A percentile compares a stretch with the other conserved stretches of the same genome.
These are phyloP conservation scores for Penicillium manginii DNA, from an alignment of 495 filamentous ascomycete genomes.

Conservation along the genomic window DNA sequence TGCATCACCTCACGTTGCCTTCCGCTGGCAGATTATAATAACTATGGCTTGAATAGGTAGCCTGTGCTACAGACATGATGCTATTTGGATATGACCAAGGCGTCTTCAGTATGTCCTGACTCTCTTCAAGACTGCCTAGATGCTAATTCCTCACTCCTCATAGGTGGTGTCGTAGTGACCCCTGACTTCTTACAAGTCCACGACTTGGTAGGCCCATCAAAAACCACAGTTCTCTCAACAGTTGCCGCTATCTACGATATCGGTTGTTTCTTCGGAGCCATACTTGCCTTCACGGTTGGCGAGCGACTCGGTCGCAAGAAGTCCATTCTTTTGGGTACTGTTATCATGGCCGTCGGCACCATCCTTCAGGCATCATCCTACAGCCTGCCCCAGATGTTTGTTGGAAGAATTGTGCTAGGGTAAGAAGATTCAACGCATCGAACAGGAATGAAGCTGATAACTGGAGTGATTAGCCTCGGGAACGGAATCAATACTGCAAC, in stretches of 20 bases:
- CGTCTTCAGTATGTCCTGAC: conserved; percentile 5
- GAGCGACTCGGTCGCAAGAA: conserved; percentile 3
- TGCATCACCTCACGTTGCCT: not conserved
- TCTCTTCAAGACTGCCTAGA: no score
- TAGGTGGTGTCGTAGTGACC: conserved; percentile 5
- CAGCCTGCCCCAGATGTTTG: not conserved
- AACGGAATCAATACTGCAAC: conserved; percentile 5
- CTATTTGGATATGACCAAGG: conserved; percentile 10
- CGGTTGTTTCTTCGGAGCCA: conserved; percentile 9
- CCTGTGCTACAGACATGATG: conserved; percentile 9
- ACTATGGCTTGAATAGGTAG: not conserved
- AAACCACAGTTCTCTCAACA: conserved; percentile 6
- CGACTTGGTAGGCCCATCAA: conserved; percentile 1
- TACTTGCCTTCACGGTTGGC: conserved; percentile 4
- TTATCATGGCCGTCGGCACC: conserved; percentile 3
- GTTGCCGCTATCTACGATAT: conserved; percentile 6
- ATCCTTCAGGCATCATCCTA: conserved; percentile 3
- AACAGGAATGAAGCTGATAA: not conserved
- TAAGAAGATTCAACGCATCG: not conserved
- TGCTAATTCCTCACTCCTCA: not conserved
- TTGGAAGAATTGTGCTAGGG: not conserved
- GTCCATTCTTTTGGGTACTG: conserved; percentile 5
- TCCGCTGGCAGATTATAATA: not conserved
- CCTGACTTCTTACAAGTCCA: conserved; percentile 8
- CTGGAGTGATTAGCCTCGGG: not conserved